phyloP scores from a whole-genome alignment of 148 eudicot genomes.

The Rhododendron vialii region DNA sequence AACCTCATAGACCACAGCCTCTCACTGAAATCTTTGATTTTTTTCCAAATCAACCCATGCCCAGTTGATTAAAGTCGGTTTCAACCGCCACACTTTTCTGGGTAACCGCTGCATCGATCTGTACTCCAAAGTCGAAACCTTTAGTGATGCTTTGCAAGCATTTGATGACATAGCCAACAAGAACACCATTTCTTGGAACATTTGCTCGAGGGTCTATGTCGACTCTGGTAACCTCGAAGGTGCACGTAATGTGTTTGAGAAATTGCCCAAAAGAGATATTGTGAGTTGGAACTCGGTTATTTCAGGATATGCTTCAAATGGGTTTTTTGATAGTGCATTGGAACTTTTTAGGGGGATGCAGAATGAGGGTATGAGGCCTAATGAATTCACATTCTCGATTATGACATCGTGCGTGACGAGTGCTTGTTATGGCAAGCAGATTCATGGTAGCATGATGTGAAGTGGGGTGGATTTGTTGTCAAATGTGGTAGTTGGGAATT shows the following conservation, averaged over 20 bases:
- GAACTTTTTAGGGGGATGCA: slow-evolving; percentile 47
- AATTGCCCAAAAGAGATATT: slow-evolving; percentile 67
- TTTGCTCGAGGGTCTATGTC: slow-evolving; percentile 44
- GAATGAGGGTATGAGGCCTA: slow-evolving; percentile 40
- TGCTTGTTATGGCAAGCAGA: slow-evolving; percentile 42
- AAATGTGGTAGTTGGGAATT: slow-evolving; percentile 67
- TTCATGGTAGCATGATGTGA: slow-evolving; percentile 54
- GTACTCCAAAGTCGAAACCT: slow-evolving; percentile 30
- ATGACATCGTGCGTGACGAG: slow-evolving; percentile 35
- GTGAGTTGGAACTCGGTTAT: slow-evolving; percentile 82
- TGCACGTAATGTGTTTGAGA: slow-evolving; percentile 53
- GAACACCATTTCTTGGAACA: slow-evolving; percentile 67
- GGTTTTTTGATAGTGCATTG: slow-evolving; percentile 33
- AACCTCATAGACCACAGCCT: slow-evolving; percentile 41
- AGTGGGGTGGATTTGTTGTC: slow-evolving; percentile 32
- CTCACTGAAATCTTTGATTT: slow-evolving; percentile 36
- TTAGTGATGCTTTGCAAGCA: slow-evolving; percentile 37
- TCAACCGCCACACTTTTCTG: slow-evolving; percentile 54
- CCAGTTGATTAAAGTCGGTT: slow-evolving; percentile 58
- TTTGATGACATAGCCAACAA: slow-evolving; percentile 53
- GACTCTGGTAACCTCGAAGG: slow-evolving; percentile 26
- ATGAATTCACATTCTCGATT: slow-evolving; percentile 51
- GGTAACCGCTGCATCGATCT: slow-evolving; percentile 71
- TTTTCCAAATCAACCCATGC: slow-evolving; percentile 53
- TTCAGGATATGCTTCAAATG: slow-evolving; percentile 48